phyloP scores from a whole-genome alignment of 225 moss, liverwort and hornwort species.

The Sphagnum contortum region DNA sequence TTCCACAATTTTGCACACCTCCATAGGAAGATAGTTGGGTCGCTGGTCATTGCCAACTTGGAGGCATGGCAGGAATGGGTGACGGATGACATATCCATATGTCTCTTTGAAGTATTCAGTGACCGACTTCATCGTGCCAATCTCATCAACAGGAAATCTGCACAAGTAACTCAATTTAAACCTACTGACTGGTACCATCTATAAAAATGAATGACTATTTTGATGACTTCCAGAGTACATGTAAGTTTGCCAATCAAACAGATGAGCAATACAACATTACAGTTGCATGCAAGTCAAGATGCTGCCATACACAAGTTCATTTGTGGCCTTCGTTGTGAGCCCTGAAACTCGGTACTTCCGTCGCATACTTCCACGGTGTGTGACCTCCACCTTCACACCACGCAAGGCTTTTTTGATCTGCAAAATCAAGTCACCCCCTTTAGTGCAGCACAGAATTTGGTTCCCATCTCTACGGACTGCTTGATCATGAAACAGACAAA shows the following conservation, averaged over 20 bases:
- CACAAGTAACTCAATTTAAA: no score
- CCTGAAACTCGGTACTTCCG: constrained; percentile 6
- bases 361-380: background rate
- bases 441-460: no score
- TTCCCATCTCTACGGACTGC: no score
- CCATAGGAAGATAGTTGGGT: constrained; percentile 5
- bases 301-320: constrained; percentile 1
- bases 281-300: background rate
- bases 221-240: no score
- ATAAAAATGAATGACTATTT: no score
- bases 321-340: constrained; percentile 1
- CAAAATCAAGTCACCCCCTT: background rate
- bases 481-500: no score
- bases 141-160: constrained; percentile 2
- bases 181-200: no score
- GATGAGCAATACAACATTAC: no score
- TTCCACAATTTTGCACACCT: constrained; percentile 7
- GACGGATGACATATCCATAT: background rate
- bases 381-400: constrained; percentile 7
- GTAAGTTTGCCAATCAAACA: no score
- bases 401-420: constrained; percentile 3
- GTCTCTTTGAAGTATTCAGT: constrained; percentile 5
- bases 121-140: constrained; percentile 2
- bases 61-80: constrained; percentile 1
- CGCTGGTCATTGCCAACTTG: constrained; percentile 6